Conservation (phyloP, 2,329 filamentous ascomycete species). For the Metarhizium humberi region DNA sequence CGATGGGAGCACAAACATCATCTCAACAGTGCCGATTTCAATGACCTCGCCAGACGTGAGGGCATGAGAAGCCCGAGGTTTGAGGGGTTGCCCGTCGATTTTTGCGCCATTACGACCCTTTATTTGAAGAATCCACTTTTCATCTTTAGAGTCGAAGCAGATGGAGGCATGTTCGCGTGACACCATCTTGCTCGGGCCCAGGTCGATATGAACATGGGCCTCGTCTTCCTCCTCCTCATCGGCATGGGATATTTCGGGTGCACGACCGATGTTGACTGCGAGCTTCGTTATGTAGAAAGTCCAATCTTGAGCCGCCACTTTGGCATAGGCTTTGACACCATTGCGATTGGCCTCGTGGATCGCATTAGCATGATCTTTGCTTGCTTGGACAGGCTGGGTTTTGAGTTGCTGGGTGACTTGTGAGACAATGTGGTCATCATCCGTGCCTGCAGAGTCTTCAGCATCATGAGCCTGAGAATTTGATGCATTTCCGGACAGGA, state of each 20-base stretch:
- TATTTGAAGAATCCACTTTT: slow-evolving; percentile 75
- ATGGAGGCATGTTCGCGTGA: slow-evolving; percentile 71
- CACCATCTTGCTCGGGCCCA: slow-evolving; percentile 75
- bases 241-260: slow-evolving; percentile 39
- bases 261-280: slow-evolving; percentile 67
- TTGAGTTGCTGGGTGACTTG: slow-evolving; percentile 45
- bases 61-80: slow-evolving; percentile 53
- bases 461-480: slow-evolving; percentile 27
- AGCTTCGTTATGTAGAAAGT: slow-evolving; percentile 74
- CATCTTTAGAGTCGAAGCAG: slow-evolving; percentile 57
- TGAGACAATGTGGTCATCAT: slow-evolving; percentile 47
- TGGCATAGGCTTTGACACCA: slow-evolving; percentile 67
- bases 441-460: slow-evolving; percentile 29
- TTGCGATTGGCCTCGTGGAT: slow-evolving; percentile 53
- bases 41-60: slow-evolving; percentile 84
- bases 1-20: slow-evolving; percentile 95
- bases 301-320: slow-evolving; percentile 75
- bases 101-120: slow-evolving; percentile 89
- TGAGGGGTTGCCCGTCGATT: slow-evolving; percentile 65
- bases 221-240: slow-evolving; percentile 33
- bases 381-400: slow-evolving; percentile 44
- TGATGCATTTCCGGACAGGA: slow-evolving; percentile 9
- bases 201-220: slow-evolving; percentile 69
- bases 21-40: slow-evolving; percentile 86
- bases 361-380: slow-evolving; percentile 52